Percentiles rank a stretch among this genome's conserved stretches.
phyloP scores from a whole-genome alignment of 2,329 filamentous ascomycete genomes.

The Knoxdaviesia proteae region DNA sequence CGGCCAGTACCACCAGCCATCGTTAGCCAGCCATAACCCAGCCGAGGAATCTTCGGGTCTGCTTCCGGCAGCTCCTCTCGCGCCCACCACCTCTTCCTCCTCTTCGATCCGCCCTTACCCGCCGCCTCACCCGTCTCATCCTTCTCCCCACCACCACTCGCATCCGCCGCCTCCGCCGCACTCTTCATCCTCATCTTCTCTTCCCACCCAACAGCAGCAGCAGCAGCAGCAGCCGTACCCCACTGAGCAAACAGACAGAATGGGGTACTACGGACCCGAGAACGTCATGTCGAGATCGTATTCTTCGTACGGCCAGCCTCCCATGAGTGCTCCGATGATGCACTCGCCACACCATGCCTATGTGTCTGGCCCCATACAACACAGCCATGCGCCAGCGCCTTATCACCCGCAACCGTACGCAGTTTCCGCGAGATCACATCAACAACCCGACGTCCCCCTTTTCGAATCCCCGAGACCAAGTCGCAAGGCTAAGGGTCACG shows the following conservation, averaged over 20 bases:
- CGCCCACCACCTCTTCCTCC: constrained; percentile 5
- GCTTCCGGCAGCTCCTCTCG: constrained; percentile 1
- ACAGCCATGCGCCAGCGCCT: constrained; percentile 2
- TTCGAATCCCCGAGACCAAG: constrained; percentile 38
- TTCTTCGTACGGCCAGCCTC: constrained; percentile 2
- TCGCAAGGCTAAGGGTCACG: constrained; percentile 57
- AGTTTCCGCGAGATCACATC: not conserved
- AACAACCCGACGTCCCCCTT: constrained; percentile 19
- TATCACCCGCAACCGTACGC: constrained; percentile 7
- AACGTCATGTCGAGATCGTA: constrained; percentile 13
- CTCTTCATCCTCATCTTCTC: too few relatives aligned
- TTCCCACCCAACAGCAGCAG: too few relatives aligned
- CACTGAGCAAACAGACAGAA: constrained; percentile 16
- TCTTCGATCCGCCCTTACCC: constrained; percentile 11
- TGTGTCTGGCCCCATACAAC: too few relatives aligned
- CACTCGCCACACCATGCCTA: too few relatives aligned
- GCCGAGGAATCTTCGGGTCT: constrained; percentile 1
- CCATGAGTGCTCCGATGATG: too few relatives aligned
- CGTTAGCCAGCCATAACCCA: not conserved
- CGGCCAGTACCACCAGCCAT: constrained; percentile 7
- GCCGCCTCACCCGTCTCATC: constrained; percentile 12
- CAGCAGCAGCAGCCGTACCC: not conserved
- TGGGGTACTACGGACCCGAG: constrained; percentile 18
- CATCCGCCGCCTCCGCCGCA: too few relatives aligned
- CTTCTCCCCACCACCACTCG: constrained; percentile 10